phyloP scores from a whole-genome alignment of 176 grass and related monocot species.

The Poa annua region DNA sequence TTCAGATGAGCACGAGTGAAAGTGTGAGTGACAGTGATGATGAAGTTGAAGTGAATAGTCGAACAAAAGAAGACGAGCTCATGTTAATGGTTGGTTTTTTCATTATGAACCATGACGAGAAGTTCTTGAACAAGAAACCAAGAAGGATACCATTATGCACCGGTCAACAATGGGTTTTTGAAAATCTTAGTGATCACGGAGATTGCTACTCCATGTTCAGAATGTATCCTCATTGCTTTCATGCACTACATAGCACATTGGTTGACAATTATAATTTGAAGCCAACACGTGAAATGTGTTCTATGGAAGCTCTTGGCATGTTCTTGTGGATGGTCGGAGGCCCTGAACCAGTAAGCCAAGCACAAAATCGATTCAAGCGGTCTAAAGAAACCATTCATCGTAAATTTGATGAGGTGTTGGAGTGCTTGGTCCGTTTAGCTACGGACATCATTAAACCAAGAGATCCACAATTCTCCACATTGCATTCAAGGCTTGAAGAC shows the following conservation, averaged over 20 bases:
- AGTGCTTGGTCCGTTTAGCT: background rate
- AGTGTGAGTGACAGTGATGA: background rate
- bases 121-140: background rate
- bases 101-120: background rate
- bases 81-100: background rate
- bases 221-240: background rate
- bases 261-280: background rate
- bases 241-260: background rate
- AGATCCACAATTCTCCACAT: background rate
- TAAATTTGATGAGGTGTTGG: background rate
- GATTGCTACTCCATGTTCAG: background rate
- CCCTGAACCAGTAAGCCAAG: background rate
- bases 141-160: no score
- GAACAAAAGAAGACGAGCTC: background rate
- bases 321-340: background rate
- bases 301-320: background rate
- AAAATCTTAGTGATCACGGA: no score
- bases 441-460: background rate
- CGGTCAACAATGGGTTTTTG: no score
- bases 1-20: background rate
- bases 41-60: no score
- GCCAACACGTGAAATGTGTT: background rate
- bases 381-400: no score
- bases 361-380: background rate
- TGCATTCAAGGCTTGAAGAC: background rate